These are phyloP conservation scores for Phialophora tarda DNA, from an alignment of 2,329 filamentous ascomycete genomes.

Conservation along the genomic window DNA sequence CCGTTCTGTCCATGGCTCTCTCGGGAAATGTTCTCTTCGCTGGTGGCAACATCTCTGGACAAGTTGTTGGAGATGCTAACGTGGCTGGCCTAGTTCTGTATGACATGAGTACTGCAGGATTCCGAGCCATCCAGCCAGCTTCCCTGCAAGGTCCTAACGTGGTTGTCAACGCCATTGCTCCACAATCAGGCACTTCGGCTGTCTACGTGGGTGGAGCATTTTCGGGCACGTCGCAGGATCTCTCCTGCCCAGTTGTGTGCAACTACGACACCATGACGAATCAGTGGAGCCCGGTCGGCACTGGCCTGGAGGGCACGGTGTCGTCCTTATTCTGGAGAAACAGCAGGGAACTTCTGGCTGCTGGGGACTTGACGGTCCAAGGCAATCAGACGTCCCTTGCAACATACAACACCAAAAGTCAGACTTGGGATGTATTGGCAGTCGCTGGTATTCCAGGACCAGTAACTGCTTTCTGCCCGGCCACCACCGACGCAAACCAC, in stretches of 20 bases:
- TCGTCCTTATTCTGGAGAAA: constrained; percentile 77
- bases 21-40: constrained; percentile 74
- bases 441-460: constrained; percentile 75
- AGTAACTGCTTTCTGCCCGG: constrained; percentile 75
- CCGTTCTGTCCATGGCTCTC: constrained; percentile 73
- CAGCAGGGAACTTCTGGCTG: constrained; percentile 73
- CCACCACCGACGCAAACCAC: constrained; percentile 71
- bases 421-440: constrained; percentile 69
- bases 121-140: constrained; percentile 72
- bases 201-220: constrained; percentile 90
- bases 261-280: constrained; percentile 71
- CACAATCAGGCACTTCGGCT: constrained; percentile 71
- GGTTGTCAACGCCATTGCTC: constrained; percentile 76
- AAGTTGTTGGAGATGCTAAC: constrained; percentile 64
- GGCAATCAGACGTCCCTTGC: constrained; percentile 71
- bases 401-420: constrained; percentile 71
- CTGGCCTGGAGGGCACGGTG: constrained; percentile 72
- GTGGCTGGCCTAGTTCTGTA: constrained; percentile 81
- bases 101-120: constrained; percentile 70
- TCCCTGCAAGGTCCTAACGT: constrained; percentile 72
- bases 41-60: constrained; percentile 79
- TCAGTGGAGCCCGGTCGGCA: constrained; percentile 82
- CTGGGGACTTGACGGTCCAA: constrained; percentile 74
- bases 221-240: constrained; percentile 72
- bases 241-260: constrained; percentile 83